Evolutionary conservation across 495 filamentous ascomycete genomes (phyloP), one percentile per base, ranked within the genome.

Genomic region (Daldinia caldariorum): DNA sequence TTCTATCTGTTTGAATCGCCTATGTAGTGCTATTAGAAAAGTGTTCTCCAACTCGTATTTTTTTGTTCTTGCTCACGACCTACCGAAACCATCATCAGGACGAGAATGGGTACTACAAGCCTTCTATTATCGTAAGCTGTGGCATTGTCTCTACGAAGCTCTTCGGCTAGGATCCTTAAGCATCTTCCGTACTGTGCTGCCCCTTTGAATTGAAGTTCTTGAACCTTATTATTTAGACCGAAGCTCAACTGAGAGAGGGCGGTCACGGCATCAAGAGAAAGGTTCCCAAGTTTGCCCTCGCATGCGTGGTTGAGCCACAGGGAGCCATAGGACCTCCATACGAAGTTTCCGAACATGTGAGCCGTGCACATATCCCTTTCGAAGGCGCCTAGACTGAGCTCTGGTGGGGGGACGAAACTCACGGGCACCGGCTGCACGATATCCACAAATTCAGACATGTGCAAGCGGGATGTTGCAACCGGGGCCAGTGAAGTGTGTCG

Each of bases 51-150:
- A 31, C 6, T 18, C 26, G 12, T 6, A 32, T 12, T 9, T 7
- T 35, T 10, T 3, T 26, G 3, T 35, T 35, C 9, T 35, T 0
- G 32, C 12, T 35, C 29, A 45, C 12, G 20, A 54, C 60, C 65
- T 67, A 72, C 69, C 22, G 69, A 72, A 18, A 72, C 67, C 71
- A 74, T 74, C 63, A 74, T 64, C 13, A 74, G 43, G 5, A 74
- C 67, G 3, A 74, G 68, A 34, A 74, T 71, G 31, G 71, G 71
- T 20, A 71, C 71, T 26, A 74, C 32, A n/a, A 74, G 49, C 50
- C 39, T 60, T 38, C 49, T 63, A 8, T 45, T 70, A 14, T 66
- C 59, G 6, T 58, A 55, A 22, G 26, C 59, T 14, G 47, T 54
- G 6, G 56, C 49, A 6, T 26, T 41, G 49, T 67, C 60, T 29